These are phyloP conservation scores for Kodamaea alishanica DNA, from an alignment of 1,139 yeast genomes.

Conservation along the genomic window DNA sequence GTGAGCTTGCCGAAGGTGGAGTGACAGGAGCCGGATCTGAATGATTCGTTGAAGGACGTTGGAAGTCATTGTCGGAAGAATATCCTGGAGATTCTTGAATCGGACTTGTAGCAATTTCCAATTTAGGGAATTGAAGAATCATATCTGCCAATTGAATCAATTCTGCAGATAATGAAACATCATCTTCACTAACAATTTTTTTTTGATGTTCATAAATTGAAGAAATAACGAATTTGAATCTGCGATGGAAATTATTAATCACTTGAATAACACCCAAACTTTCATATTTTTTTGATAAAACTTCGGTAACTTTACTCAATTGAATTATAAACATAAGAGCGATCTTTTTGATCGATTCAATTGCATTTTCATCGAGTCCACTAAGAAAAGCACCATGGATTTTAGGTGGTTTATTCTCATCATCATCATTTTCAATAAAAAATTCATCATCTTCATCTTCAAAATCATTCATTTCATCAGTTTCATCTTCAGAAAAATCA, in stretches of 20 bases:
- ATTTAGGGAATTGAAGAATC: constrained; percentile 26
- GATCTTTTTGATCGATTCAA: constrained; percentile 42
- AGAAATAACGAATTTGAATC: constrained; percentile 24
- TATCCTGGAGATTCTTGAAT: constrained; percentile 5
- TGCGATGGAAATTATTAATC: constrained; percentile 30
- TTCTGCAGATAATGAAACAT: constrained; percentile 15
- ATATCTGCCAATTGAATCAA: constrained; percentile 24
- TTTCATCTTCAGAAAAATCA: constrained; percentile 9
- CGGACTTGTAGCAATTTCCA: constrained; percentile 6
- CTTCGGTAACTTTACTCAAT: constrained; percentile 50
- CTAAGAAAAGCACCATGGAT: constrained; percentile 48
- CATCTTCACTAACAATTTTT: constrained; percentile 12
- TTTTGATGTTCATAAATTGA: constrained; percentile 25
- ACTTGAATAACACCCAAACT: constrained; percentile 42
- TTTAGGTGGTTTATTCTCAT: constrained; percentile 43
- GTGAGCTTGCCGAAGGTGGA: constrained; percentile 44
- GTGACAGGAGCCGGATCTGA: constrained; percentile 28
- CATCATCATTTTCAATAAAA: constrained; percentile 14
- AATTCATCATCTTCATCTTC: constrained; percentile 12
- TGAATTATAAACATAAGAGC: constrained; percentile 46
- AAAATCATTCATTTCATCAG: constrained; percentile 14
- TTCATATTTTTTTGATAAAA: constrained; percentile 51
- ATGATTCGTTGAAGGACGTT: constrained; percentile 6
- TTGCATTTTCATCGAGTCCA: constrained; percentile 44
- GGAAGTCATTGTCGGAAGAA: constrained; percentile 6